Conservation (phyloP, 2,329 filamentous ascomycete species). For the Penicillium sp. region DNA sequence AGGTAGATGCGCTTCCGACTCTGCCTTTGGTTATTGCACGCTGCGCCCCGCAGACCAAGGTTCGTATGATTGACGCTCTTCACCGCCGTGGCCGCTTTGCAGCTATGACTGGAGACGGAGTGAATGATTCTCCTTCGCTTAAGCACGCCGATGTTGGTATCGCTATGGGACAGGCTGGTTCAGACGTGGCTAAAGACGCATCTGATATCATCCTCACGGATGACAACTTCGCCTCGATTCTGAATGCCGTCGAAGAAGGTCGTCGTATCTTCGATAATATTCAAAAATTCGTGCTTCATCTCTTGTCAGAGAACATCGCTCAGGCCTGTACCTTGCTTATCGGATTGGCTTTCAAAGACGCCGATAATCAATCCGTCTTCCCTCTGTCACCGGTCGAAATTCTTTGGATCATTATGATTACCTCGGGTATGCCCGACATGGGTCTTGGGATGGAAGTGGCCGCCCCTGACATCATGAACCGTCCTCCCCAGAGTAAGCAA, state of each 20-base stretch:
- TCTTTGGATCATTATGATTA: slow-evolving; percentile 90
- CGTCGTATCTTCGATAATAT: slow-evolving; percentile 84
- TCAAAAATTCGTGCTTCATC: slow-evolving; percentile 78
- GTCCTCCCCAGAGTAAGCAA: slow-evolving; percentile 68
- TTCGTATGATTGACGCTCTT: slow-evolving; percentile 72
- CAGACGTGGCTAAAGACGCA: slow-evolving; percentile 71
- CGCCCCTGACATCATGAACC: slow-evolving; percentile 71
- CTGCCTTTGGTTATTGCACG: slow-evolving; percentile 58
- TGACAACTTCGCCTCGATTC: slow-evolving; percentile 82
- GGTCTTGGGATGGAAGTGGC: slow-evolving; percentile 78
- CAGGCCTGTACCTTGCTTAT: slow-evolving; percentile 78
- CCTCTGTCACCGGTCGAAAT: slow-evolving; percentile 81
- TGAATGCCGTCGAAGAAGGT: slow-evolving; percentile 77
- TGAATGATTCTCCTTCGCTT: slow-evolving; percentile 80
- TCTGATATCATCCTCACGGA: slow-evolving; percentile 69
- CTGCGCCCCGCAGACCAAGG: slow-evolving; percentile 64
- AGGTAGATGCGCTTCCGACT: slow-evolving; percentile 62
- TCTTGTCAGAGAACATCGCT: slow-evolving; percentile 76
- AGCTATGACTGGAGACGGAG: slow-evolving; percentile 84
- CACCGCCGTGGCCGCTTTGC: slow-evolving; percentile 64
- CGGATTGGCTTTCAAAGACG: slow-evolving; percentile 76
- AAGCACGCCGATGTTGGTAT: slow-evolving; percentile 81
- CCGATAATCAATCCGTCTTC: slow-evolving; percentile 70
- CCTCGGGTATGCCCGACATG: slow-evolving; percentile 80
- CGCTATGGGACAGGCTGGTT: slow-evolving; percentile 76